These are phyloP conservation scores for Saccharum hybrid DNA, from an alignment of 202 grass and related monocot genomes.

Conservation along the genomic window DNA sequence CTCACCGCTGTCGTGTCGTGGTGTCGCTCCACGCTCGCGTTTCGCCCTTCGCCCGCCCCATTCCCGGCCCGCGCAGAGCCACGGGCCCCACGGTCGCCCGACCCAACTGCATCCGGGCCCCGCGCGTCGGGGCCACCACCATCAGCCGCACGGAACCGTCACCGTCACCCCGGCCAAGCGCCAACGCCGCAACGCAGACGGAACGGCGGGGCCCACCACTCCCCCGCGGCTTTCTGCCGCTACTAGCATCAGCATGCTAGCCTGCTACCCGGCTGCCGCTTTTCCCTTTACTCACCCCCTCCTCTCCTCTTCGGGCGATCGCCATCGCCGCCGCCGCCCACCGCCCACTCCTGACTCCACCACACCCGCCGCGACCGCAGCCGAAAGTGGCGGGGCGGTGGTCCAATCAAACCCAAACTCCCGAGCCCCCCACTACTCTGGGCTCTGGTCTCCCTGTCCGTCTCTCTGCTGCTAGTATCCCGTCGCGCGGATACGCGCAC, in stretches of 20 bases:
- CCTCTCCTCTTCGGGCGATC: conserved; percentile 11
- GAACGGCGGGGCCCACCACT: conserved; percentile 44
- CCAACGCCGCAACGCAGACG: conserved; percentile 38
- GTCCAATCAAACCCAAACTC: conserved; percentile 6
- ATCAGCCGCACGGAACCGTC: neutral
- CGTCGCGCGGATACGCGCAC: conserved; percentile 21
- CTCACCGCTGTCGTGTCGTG: conserved; percentile 35
- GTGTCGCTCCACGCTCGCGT: neutral
- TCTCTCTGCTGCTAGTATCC: neutral
- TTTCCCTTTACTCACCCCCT: neutral
- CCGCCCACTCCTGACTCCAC: conserved; percentile 44
- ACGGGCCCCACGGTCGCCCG: too few relatives aligned
- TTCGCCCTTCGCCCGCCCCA: too few relatives aligned
- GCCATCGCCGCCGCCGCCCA: conserved; percentile 35
- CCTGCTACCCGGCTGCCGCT: neutral
- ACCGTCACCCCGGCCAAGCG: neutral
- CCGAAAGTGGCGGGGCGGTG: conserved; percentile 45
- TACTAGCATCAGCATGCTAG: neutral
- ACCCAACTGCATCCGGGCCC: too few relatives aligned
- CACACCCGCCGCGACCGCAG: conserved; percentile 38
- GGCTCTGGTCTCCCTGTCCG: neutral
- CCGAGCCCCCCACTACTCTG: neutral
- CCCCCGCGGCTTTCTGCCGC: conserved; percentile 51
- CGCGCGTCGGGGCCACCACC: neutral
- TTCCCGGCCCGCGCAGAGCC: too few relatives aligned